These are phyloP conservation scores for Rhizopogon salebrosus DNA, from an alignment of 768 basidiomycete genomes.

Conservation along the genomic window DNA sequence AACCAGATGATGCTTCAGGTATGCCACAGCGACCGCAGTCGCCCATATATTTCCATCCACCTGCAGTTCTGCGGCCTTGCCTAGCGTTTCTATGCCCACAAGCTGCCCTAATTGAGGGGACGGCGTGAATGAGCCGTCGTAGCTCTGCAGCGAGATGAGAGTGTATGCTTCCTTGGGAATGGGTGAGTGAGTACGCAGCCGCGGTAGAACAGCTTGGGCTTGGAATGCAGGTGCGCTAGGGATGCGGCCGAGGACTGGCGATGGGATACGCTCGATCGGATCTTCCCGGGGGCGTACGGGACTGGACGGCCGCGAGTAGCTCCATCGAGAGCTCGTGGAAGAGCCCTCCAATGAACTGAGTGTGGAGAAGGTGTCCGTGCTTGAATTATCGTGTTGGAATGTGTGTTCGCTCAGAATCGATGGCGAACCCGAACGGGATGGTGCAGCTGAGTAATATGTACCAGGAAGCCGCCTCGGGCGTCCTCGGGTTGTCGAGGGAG, in stretches of 20 bases:
- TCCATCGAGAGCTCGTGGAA: slow-evolving; percentile 32
- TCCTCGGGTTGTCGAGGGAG: neutral
- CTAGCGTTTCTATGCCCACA: slow-evolving; percentile 30
- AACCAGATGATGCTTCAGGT: slow-evolving; percentile 32
- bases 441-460: slow-evolving; percentile 19
- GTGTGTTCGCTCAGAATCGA: slow-evolving; percentile 3
- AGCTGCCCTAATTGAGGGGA: slow-evolving; percentile 27
- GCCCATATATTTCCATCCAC: slow-evolving; percentile 40
- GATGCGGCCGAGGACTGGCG: slow-evolving; percentile 23
- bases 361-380: slow-evolving; percentile 36
- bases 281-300: slow-evolving; percentile 22
- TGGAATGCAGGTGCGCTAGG: neutral
- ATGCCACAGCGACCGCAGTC: slow-evolving; percentile 44
- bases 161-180: slow-evolving; percentile 26
- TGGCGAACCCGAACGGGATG: slow-evolving; percentile 8
- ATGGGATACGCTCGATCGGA: slow-evolving; percentile 23
- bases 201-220: slow-evolving; percentile 9
- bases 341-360: slow-evolving; percentile 43
- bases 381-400: slow-evolving; percentile 21
- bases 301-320: slow-evolving; percentile 14
- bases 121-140: slow-evolving; percentile 45
- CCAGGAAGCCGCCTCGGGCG: slow-evolving; percentile 13
- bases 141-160: slow-evolving; percentile 34
- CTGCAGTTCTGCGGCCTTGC: slow-evolving; percentile 24
- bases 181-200: slow-evolving; percentile 1